Evolutionary conservation across 2,329 filamentous ascomycete species (phyloP).

Genomic region (Ceratocystiopsis sp.): DNA sequence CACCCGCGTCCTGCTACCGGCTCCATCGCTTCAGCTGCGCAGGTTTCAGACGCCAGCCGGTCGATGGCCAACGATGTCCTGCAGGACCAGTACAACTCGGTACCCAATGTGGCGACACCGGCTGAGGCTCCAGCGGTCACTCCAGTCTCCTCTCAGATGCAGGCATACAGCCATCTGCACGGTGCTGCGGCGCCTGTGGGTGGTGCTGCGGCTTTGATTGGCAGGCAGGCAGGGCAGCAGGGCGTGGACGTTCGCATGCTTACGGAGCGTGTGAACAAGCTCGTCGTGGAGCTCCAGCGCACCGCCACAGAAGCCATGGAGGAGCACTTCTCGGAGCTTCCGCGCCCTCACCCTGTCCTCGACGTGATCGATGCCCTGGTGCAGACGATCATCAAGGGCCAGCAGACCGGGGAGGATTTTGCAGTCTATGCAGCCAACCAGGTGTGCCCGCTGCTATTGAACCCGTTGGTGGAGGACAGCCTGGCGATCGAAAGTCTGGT

Average conservation of each 20-base stretch:
- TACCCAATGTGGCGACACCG: conserved; percentile 41
- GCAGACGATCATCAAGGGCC: conserved; percentile 44
- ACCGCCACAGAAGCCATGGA: conserved; percentile 35
- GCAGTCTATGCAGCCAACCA: conserved; percentile 42
- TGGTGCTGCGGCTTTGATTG: conserved; percentile 19
- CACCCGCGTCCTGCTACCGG: conserved; percentile 41
- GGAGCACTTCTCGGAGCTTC: conserved; percentile 42
- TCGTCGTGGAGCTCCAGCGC: conserved; percentile 39
- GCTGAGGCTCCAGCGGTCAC: conserved; percentile 39
- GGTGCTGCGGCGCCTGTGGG: conserved; percentile 13
- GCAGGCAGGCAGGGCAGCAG: conserved; percentile 23
- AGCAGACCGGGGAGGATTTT: conserved; percentile 43
- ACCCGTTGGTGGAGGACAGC: conserved; percentile 28
- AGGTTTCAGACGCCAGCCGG: conserved; percentile 43
- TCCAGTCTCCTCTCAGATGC: conserved; percentile 33
- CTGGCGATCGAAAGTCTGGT: conserved; percentile 44
- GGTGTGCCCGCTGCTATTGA: conserved; percentile 40
- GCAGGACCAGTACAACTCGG: conserved; percentile 40
- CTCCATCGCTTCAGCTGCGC: conserved; percentile 28
- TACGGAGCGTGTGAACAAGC: conserved; percentile 38
- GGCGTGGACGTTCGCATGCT: conserved; percentile 33
- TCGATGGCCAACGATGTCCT: conserved; percentile 47
- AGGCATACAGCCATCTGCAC: conserved; percentile 38
- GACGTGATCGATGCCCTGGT: conserved; percentile 46
- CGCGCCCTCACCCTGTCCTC: conserved; percentile 40